Evolutionary conservation across 495 filamentous ascomycete genomes (phyloP).

Genomic region (Podospora anserina): DNA sequence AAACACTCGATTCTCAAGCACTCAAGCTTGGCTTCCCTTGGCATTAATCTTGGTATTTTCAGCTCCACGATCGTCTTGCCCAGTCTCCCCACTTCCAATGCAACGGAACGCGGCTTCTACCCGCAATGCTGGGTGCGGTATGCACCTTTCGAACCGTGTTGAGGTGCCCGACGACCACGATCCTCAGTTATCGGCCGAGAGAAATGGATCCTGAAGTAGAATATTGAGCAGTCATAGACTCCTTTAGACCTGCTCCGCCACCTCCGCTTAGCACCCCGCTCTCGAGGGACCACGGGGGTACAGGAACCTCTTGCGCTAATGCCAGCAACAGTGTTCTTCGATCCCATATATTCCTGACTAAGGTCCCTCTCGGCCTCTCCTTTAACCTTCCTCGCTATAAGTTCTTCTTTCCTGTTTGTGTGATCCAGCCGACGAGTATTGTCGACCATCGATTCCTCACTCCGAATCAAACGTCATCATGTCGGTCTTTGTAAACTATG

Average conservation of each 20-base stretch:
- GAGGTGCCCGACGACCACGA: background rate
- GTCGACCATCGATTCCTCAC: background rate
- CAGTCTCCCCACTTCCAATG: background rate
- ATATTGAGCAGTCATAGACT: background rate
- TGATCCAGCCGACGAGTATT: background rate
- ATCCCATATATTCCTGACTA: background rate
- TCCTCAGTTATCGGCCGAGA: background rate
- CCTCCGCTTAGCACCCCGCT: background rate
- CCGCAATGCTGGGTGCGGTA: background rate
- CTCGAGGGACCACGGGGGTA: background rate
- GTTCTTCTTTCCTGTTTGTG: background rate
- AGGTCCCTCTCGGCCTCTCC: background rate
- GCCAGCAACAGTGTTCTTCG: background rate
- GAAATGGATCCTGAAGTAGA: background rate
- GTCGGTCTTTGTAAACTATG: slow-evolving; percentile 20
- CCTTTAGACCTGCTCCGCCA: background rate
- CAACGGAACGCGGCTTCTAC: background rate
- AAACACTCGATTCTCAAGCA: background rate
- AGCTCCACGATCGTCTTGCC: background rate
- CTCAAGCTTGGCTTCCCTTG: slow-evolving; percentile 3
- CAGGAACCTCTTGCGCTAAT: background rate
- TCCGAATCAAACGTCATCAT: background rate
- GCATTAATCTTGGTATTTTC: background rate
- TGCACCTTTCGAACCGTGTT: background rate
- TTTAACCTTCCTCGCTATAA: background rate